phyloP scores from a whole-genome alignment of 441 rosid species.

The Corymbia citriodora region DNA sequence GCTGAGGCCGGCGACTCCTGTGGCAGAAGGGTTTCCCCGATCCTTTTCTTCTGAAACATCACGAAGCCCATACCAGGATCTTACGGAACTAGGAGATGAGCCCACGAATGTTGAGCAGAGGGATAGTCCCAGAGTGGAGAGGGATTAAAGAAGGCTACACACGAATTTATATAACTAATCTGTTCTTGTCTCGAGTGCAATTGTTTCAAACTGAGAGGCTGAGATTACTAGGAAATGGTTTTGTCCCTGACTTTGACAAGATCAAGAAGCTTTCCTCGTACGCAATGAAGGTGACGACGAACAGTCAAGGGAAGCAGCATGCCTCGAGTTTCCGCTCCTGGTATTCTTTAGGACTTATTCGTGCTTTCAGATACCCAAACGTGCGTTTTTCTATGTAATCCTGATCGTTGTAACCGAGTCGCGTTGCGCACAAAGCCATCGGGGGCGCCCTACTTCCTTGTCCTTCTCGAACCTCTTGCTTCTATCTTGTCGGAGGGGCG shows the following conservation, averaged over 20 bases:
- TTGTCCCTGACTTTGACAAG: background rate
- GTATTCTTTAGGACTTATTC: background rate
- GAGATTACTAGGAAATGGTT: background rate
- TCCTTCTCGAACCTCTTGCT: background rate
- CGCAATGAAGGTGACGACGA: background rate
- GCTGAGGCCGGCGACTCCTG: slow-evolving; percentile 14
- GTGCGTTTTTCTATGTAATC: background rate
- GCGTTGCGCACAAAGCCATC: background rate
- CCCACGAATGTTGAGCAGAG: background rate
- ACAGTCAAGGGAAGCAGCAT: background rate
- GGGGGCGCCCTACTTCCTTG: background rate
- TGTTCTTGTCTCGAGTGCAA: background rate
- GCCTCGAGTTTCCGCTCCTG: background rate
- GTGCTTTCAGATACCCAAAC: background rate
- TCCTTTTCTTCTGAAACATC: background rate
- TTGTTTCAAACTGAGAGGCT: background rate
- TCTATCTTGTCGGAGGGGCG: background rate
- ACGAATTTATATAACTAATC: background rate
- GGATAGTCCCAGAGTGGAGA: background rate
- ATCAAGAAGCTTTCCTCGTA: background rate
- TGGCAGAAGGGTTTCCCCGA: background rate
- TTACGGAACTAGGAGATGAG: background rate
- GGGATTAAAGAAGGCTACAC: background rate
- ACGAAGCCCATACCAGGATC: background rate
- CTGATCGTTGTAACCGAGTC: background rate